These are phyloP conservation scores for Penicillium paxilli DNA, from an alignment of 495 filamentous ascomycete species.

Conservation along the genomic window DNA sequence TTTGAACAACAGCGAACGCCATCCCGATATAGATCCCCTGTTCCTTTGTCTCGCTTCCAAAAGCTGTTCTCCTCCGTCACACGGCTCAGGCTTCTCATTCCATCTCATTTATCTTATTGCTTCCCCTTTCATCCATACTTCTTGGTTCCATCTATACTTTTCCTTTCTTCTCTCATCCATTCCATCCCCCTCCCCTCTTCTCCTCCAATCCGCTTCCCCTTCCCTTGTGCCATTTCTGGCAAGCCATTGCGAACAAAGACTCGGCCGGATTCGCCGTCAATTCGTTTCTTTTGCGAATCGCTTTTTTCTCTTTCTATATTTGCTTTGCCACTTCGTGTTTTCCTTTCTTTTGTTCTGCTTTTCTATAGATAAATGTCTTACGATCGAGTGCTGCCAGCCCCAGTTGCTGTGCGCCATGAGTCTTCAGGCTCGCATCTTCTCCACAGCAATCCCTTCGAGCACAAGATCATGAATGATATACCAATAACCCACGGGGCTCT, in stretches of 20 bases:
- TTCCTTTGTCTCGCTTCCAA: slow-evolving; percentile 5
- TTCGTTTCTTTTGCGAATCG: not conserved
- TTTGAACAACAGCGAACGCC: no score
- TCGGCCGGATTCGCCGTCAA: not conserved
- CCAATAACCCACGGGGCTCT: slow-evolving; percentile 18
- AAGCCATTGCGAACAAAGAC: slow-evolving; percentile 3
- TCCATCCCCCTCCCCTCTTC: not conserved
- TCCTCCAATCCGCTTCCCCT: not conserved
- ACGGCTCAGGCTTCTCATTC: no score
- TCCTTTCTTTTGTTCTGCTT: slow-evolving; percentile 16
- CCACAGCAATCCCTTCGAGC: slow-evolving; percentile 45
- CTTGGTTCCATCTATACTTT: slow-evolving; percentile 1
- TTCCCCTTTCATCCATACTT: slow-evolving; percentile 13
- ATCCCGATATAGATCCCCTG: not conserved
- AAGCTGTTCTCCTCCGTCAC: slow-evolving; percentile 9
- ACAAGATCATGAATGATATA: slow-evolving; percentile 52
- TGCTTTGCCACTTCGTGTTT: slow-evolving; percentile 8
- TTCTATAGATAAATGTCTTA: slow-evolving; percentile 50
- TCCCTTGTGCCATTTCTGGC: slow-evolving; percentile 7
- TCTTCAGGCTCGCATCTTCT: slow-evolving; percentile 15
- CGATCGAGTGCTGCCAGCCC: slow-evolving; percentile 56
- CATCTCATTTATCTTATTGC: slow-evolving; percentile 11
- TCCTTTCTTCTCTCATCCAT: slow-evolving; percentile 11
- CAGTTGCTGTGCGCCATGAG: slow-evolving; percentile 48
- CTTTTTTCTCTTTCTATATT: slow-evolving; percentile 2